Evolutionary conservation across 2,329 filamentous ascomycete species (phyloP).

Genomic region (Diaporthe longicolla): DNA sequence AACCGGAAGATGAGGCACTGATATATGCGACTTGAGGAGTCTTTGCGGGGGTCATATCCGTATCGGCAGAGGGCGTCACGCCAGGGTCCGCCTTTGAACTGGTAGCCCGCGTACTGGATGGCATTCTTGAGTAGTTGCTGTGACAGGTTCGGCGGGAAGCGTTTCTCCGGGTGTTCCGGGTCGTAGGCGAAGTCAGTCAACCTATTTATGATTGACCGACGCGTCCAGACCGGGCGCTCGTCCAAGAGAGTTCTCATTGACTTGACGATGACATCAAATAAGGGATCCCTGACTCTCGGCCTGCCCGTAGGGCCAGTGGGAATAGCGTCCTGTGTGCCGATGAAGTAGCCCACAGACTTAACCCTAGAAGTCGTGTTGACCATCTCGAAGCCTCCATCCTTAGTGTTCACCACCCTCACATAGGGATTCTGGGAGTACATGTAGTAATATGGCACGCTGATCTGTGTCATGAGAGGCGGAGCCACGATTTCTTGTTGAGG

Average conservation of each 20-base stretch:
- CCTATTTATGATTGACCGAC: conserved; percentile 83
- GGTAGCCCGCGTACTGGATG: conserved; percentile 88
- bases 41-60: conserved; percentile 86
- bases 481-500: conserved; percentile 80
- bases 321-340: conserved; percentile 72
- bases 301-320: conserved; percentile 72
- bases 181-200: conserved; percentile 56
- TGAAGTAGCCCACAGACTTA: conserved; percentile 71
- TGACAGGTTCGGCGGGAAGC: conserved; percentile 47
- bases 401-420: conserved; percentile 74
- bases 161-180: conserved; percentile 55
- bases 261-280: conserved; percentile 74
- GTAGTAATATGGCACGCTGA: conserved; percentile 81
- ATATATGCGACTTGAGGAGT: conserved; percentile 83
- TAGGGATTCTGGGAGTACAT: conserved; percentile 90
- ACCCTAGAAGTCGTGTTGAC: conserved; percentile 71
- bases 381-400: conserved; percentile 64
- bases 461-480: conserved; percentile 83
- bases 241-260: conserved; percentile 77
- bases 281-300: conserved; percentile 70
- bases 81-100: conserved; percentile 94
- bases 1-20: conserved; percentile 92
- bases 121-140: conserved; percentile 78
- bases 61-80: conserved; percentile 88
- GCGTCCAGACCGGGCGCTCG: conserved; percentile 87